Base-by-base conservation (phyloP, 2,329 filamentous ascomycete genomes). In the Neopestalotiopsis sp. region DNA sequence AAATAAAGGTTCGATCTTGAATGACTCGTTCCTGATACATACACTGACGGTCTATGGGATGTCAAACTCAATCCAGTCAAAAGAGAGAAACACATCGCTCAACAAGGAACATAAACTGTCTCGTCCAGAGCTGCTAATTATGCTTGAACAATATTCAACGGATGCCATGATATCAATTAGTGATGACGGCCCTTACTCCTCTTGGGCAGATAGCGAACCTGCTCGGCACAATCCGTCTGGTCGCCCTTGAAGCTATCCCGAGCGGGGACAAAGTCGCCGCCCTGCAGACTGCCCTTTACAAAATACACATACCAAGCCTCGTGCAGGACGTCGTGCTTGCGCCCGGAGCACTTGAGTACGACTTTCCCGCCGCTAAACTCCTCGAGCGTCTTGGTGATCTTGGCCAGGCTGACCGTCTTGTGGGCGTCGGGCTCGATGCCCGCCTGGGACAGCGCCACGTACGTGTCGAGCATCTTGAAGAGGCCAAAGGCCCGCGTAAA, bases 221-320 rank as follows among this genome's bases (percentile, higher is more conserved):
- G 74, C 1, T 73, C 71, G 10, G 78, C 79, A 59, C 82, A 84
- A 69, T 83, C 83, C 4, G 80, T 78, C 4, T 78, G 76, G 28
- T 82, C 78, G 28, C 79, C 81, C 65, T 81, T 77, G 45, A 78
- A 76, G 38, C 76, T 81, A 60, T 80, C 79, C 71, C 73, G 72
- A 3, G 82, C 81, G 0, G 85, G 82, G 17, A 86, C 80, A 70
- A 86, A 86, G 67, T 81, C 76, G 59, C 85, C 85, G 57, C 80
- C 82, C 76, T 87, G 85, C 70, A 88, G 71, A 72, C 82, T 86
- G 4, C 86, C 86, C 74, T 82, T 79, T 9, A 88, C 82, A 69
- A 86, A 84, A 74, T 85, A 88, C 59, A 83, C 82, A 71, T 88
- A 88, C 85, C 85, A 87, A 17, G 83, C 83, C 78, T 87, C 83